Conservation (phyloP, 2,329 filamentous ascomycete genomes). For the Talaromyces sp. region DNA sequence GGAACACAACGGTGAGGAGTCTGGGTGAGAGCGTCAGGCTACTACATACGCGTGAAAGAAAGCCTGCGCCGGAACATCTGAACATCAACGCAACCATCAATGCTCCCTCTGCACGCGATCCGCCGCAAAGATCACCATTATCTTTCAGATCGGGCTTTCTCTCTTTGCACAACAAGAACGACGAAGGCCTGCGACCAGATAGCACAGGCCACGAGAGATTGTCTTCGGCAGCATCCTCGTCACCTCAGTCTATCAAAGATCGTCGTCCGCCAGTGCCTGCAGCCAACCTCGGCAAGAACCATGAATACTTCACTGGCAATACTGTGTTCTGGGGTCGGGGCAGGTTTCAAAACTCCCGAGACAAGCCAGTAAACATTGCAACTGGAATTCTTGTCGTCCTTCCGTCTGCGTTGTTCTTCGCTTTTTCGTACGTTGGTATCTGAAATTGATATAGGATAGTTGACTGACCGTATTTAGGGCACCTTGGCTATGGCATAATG, state of each 20-base stretch:
- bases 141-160: constrained; percentile 73
- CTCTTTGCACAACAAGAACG: constrained; percentile 52
- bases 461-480: constrained; percentile 42
- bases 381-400: constrained; percentile 76
- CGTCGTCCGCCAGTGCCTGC: constrained; percentile 21
- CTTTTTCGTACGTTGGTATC: constrained; percentile 56
- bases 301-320: constrained; percentile 91
- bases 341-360: constrained; percentile 78
- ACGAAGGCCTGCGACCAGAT: constrained; percentile 47
- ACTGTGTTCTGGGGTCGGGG: constrained; percentile 84
- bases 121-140: constrained; percentile 63
- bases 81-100: constrained; percentile 58
- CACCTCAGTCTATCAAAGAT: constrained; percentile 57
- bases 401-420: constrained; percentile 77
- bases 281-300: constrained; percentile 60
- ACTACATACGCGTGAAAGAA: constrained; percentile 52
- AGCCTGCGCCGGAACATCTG: constrained; percentile 37
- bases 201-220: constrained; percentile 71
- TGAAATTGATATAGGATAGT: background rate
- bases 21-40: constrained; percentile 74
- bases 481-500: constrained; percentile 76
- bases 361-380: constrained; percentile 80
- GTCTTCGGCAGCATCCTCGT: constrained; percentile 73
- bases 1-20: constrained; percentile 54
- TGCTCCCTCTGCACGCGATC: constrained; percentile 48